Evolutionary conservation across 352 stramenopile genomes (phyloP).

Genomic region (Elongisporangium undulatum): DNA sequence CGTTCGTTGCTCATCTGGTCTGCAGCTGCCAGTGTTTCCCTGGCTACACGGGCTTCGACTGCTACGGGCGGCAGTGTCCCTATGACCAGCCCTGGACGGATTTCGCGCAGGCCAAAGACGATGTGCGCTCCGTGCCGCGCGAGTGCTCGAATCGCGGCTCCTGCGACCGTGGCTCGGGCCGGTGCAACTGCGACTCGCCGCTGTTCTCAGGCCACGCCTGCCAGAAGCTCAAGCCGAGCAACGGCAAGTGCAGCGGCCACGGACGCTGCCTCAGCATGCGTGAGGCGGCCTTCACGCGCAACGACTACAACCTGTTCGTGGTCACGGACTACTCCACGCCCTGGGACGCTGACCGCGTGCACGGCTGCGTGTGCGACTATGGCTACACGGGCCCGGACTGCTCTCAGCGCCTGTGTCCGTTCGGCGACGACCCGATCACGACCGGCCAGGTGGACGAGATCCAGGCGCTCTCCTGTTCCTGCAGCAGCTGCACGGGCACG

Average conservation of each 20-base stretch:
- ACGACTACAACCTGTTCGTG: constrained; percentile 58
- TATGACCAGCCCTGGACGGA: constrained; percentile 54
- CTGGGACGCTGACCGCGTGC: constrained; percentile 86
- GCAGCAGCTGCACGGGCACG: constrained; percentile 42
- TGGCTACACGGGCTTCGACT: constrained; percentile 88
- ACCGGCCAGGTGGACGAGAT: constrained; percentile 72
- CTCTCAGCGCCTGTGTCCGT: constrained; percentile 74
- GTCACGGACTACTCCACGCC: constrained; percentile 21
- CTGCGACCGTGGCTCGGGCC: constrained; percentile 70
- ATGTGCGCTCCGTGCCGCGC: constrained; percentile 26
- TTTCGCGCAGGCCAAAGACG: constrained; percentile 38
- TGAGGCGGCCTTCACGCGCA: constrained; percentile 33
- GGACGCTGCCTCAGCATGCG: constrained; percentile 85
- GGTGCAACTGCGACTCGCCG: constrained; percentile 69
- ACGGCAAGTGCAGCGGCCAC: constrained; percentile 84
- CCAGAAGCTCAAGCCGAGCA: constrained; percentile 61
- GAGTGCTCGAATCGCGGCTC: constrained; percentile 73
- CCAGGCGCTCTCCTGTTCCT: constrained; percentile 71
- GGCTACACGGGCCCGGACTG: constrained; percentile 89
- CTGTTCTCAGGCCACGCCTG: constrained; percentile 72
- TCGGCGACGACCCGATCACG: constrained; percentile 83
- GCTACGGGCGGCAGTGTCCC: constrained; percentile 71
- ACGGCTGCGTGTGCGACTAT: constrained; percentile 86
- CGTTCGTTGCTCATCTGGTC: constrained; percentile 10
- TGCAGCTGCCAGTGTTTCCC: constrained; percentile 78